A percentile compares a stretch with the other conserved stretches of the same genome.
These are phyloP conservation scores for Haematococcus lacustris DNA, from an alignment of 139 green algal species.

Conservation along the genomic window DNA sequence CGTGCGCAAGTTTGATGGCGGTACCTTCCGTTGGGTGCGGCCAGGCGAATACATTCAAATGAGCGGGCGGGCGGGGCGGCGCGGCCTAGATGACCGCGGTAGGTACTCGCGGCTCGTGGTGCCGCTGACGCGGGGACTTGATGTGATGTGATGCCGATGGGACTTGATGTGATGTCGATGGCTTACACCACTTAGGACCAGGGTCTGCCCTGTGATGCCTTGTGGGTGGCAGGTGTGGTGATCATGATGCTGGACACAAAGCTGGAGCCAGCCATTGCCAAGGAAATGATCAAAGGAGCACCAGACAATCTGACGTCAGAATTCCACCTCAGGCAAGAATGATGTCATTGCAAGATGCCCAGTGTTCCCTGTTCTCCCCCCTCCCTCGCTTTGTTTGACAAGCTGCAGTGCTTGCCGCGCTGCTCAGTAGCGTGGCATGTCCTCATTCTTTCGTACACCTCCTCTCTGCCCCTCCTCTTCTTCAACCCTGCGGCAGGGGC, in stretches of 20 bases:
- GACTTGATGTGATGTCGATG: neutral
- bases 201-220: no score
- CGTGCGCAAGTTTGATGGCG: conserved; percentile 89
- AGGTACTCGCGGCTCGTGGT: conserved; percentile 2
- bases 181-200: no score
- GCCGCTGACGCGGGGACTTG: conserved; percentile 9
- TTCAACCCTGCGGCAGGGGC: no score
- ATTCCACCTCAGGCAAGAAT: conserved; percentile 50
- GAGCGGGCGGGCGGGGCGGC: conserved; percentile 84
- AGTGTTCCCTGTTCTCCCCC: neutral
- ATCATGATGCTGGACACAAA: conserved; percentile 80
- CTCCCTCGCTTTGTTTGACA: neutral
- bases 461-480: neutral
- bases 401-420: neutral
- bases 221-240: conserved; percentile 73
- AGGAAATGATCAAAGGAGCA: conserved; percentile 72
- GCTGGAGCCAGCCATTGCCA: conserved; percentile 68
- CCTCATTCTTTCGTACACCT: neutral
- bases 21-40: conserved; percentile 45
- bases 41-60: conserved; percentile 97
- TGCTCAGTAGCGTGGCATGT: neutral
- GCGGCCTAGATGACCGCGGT: conserved; percentile 85
- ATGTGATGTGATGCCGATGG: conserved; percentile 40
- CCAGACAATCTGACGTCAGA: conserved; percentile 63
- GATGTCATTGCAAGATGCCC: neutral